Evolutionary conservation across 139 green algal species (phyloP).

Genomic region (Picochlorum sp.): DNA sequence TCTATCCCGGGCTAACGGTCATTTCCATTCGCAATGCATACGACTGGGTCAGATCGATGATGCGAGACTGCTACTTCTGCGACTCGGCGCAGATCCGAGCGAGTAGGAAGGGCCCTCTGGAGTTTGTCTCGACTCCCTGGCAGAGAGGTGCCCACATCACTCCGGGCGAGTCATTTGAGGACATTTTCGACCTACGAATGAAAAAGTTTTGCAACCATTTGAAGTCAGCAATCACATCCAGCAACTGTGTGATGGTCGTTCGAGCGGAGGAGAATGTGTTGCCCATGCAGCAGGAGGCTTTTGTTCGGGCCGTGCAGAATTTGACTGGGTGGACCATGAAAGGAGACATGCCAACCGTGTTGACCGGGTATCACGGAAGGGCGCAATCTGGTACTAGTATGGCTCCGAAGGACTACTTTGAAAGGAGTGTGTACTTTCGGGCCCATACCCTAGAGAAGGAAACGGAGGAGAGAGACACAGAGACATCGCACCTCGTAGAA

Average conservation of each 20-base stretch:
- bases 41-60: background rate
- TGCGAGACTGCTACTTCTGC: background rate
- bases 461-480: too few relatives aligned
- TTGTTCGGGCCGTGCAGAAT: background rate
- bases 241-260: background rate
- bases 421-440: too few relatives aligned
- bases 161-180: background rate
- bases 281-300: background rate
- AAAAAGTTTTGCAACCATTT: slow-evolving; percentile 1
- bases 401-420: too few relatives aligned
- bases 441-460: too few relatives aligned
- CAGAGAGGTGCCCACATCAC: background rate
- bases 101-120: background rate
- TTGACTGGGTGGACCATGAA: background rate
- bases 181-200: background rate
- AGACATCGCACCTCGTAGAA: too few relatives aligned
- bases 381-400: too few relatives aligned
- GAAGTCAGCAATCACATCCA: background rate
- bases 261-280: background rate
- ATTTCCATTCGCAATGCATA: slow-evolving; percentile 3
- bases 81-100: background rate
- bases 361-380: background rate
- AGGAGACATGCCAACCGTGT: background rate
- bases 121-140: background rate
- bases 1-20: background rate